Evolutionary conservation across 768 basidiomycete species (phyloP).

Genomic region (Guyanaporus albipodus): DNA sequence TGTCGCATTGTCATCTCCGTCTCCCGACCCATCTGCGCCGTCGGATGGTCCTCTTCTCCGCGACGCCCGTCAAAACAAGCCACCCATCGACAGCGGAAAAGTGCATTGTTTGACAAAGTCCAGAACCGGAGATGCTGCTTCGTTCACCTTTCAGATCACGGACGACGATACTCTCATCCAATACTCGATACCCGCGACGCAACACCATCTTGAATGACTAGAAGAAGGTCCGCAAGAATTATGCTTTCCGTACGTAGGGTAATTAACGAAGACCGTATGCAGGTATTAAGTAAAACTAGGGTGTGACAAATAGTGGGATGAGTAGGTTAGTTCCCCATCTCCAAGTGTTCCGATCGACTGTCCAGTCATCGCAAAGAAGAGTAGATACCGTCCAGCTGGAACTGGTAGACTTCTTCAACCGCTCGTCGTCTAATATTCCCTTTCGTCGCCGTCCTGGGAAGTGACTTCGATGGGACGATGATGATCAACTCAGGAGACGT

Average conservation of each 20-base stretch:
- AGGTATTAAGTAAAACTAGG: slow-evolving; percentile 9
- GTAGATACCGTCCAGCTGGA: slow-evolving; percentile 58
- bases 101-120: slow-evolving; percentile 29
- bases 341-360: not conserved
- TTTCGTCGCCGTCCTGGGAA: slow-evolving; percentile 77
- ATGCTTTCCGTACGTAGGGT: slow-evolving; percentile 17
- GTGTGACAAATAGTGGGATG: slow-evolving; percentile 6
- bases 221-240: slow-evolving; percentile 5
- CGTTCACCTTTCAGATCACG: slow-evolving; percentile 26
- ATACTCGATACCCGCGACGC: not conserved
- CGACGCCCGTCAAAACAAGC: slow-evolving; percentile 20
- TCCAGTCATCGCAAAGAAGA: slow-evolving; percentile 21
- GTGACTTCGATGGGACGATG: slow-evolving; percentile 58
- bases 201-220: not conserved
- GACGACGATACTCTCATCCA: slow-evolving; percentile 15
- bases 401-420: slow-evolving; percentile 62
- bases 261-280: slow-evolving; percentile 8
- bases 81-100: slow-evolving; percentile 14
- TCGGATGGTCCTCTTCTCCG: slow-evolving; percentile 13
- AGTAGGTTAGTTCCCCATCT: slow-evolving; percentile 18
- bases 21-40: slow-evolving; percentile 14
- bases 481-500: slow-evolving; percentile 60
- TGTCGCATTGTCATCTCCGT: slow-evolving; percentile 34
- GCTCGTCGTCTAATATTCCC: slow-evolving; percentile 77
- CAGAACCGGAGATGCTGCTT: slow-evolving; percentile 10